A percentile compares a stretch with the other conserved stretches of the same genome.
Conservation (phyloP, 192 early-diverging fungal genomes). For the Anaeromyces robustus region DNA sequence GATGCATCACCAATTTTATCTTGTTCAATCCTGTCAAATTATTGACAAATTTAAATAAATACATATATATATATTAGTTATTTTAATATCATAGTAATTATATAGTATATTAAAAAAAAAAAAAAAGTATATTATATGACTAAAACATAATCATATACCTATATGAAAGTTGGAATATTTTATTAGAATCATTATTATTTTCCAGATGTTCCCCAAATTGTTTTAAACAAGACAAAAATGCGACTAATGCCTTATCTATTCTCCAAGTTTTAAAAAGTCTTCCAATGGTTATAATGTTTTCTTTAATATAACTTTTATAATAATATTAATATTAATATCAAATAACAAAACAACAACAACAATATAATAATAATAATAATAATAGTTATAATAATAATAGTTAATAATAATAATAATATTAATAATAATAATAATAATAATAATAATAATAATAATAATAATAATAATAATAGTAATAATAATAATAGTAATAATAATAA, state of each 20-base stretch:
- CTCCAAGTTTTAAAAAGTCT: background rate
- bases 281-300: background rate
- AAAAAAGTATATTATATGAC: background rate
- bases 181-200: background rate
- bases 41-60: too few species aligned
- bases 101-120: background rate
- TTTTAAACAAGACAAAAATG: background rate
- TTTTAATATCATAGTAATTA: too few species aligned
- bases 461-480: background rate
- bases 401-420: too few species aligned
- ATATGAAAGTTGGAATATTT: background rate
- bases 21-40: background rate
- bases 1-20: background rate
- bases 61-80: too few species aligned
- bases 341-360: too few species aligned
- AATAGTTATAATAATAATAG: too few species aligned
- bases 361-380: too few species aligned
- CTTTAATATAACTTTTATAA: background rate
- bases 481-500: background rate
- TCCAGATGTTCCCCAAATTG: background rate
- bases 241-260: background rate
- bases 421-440: too few species aligned
- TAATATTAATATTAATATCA: background rate
- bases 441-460: too few species aligned
- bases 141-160: background rate